Percentiles rank a stretch among this genome's conserved stretches.
Evolutionary conservation across 202 grass and related monocot species (phyloP).

Genomic region (Carex sylvatica): DNA sequence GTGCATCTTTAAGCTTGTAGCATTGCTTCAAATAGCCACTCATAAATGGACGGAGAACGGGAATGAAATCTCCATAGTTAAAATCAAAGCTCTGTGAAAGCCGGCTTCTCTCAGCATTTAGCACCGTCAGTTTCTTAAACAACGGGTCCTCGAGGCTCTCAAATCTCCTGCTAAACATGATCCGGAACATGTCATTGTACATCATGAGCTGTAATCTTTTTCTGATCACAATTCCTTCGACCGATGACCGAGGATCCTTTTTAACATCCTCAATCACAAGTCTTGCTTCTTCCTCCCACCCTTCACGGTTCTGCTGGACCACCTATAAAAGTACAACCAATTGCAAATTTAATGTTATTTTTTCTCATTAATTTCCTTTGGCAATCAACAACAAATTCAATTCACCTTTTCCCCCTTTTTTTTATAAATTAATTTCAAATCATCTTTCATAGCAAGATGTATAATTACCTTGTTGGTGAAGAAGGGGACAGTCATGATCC

Average conservation of each 20-base stretch:
- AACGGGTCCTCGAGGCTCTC: constrained; percentile 51
- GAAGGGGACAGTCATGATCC: constrained; percentile 92
- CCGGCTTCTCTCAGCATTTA: constrained; percentile 68
- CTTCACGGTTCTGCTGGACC: constrained; percentile 58
- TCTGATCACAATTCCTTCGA: constrained; percentile 46
- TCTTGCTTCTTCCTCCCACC: constrained; percentile 71
- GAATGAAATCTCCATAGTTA: constrained; percentile 92
- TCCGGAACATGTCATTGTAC: constrained; percentile 95
- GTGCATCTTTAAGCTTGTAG: constrained; percentile 45
- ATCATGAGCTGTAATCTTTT: constrained; percentile 70
- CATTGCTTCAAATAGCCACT: constrained; percentile 52
- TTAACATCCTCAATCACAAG: constrained; percentile 58
- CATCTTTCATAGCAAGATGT: neutral
- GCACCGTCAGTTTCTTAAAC: constrained; percentile 63
- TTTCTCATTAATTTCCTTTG: neutral
- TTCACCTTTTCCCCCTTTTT: neutral
- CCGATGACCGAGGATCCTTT: constrained; percentile 28
- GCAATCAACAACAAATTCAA: neutral
- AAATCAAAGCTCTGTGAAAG: constrained; percentile 89
- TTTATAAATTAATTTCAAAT: neutral
- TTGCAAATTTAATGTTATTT: neutral
- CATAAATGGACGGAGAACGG: constrained; percentile 65
- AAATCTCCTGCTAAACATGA: constrained; percentile 83
- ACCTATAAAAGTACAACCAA: constrained; percentile 29
- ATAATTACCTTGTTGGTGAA: constrained; percentile 64